These are phyloP conservation scores for Stachybotrys chlorohalonatus DNA, from an alignment of 2,329 filamentous ascomycete species.

Conservation along the genomic window DNA sequence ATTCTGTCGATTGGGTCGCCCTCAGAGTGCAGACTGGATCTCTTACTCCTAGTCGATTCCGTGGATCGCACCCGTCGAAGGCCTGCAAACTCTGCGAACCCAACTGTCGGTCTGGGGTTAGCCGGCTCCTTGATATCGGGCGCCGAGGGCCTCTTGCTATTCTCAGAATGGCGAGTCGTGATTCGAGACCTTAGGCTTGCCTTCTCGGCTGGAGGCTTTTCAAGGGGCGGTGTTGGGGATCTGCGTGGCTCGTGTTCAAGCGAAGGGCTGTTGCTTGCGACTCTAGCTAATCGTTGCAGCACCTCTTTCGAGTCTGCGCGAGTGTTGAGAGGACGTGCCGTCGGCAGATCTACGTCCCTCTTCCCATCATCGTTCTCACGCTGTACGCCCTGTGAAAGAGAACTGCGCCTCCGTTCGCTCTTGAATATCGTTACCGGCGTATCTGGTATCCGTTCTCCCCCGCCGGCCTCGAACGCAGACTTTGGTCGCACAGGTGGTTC, in stretches of 20 bases:
- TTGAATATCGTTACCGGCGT: constrained; percentile 32
- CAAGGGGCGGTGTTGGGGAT: background rate
- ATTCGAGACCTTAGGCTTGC: constrained; percentile 8
- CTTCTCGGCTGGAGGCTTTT: constrained; percentile 4
- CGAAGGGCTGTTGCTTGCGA: constrained; percentile 34
- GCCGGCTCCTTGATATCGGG: constrained; percentile 12
- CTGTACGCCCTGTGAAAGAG: background rate
- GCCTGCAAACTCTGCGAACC: constrained; percentile 38
- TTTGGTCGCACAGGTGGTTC: constrained; percentile 10
- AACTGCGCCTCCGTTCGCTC: constrained; percentile 6
- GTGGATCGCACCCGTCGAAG: constrained; percentile 32
- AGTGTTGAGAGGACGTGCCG: constrained; percentile 5
- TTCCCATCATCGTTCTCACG: constrained; percentile 4
- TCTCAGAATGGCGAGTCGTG: constrained; percentile 8
- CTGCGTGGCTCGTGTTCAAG: background rate
- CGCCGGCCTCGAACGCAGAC: constrained; percentile 13
- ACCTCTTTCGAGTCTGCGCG: constrained; percentile 37
- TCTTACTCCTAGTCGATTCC: constrained; percentile 40
- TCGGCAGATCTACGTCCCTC: constrained; percentile 1
- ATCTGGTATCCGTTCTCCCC: constrained; percentile 25
- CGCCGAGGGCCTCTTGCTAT: constrained; percentile 6
- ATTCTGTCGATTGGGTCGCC: constrained; percentile 47
- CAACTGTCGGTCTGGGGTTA: constrained; percentile 30
- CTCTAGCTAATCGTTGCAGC: constrained; percentile 38
- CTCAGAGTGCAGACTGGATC: constrained; percentile 40